Evolutionary conservation across 495 filamentous ascomycete species (phyloP).

Genomic region (Parmelia sp.): DNA sequence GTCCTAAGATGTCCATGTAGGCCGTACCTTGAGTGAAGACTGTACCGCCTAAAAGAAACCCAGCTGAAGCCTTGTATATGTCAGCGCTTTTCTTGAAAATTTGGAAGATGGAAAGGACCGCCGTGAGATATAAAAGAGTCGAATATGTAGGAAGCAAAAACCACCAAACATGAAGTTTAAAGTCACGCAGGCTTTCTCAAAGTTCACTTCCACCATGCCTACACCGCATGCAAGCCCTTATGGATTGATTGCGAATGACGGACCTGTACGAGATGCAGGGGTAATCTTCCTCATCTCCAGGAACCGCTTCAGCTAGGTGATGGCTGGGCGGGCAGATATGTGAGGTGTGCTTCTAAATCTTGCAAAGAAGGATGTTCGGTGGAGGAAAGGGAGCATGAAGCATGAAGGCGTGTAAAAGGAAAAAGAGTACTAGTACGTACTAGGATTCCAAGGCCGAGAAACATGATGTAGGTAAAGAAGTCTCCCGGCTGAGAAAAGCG

Average conservation of each 20-base stretch:
- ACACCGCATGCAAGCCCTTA: slow-evolving; percentile 64
- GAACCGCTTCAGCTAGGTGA: slow-evolving; percentile 84
- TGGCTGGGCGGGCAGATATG: slow-evolving; percentile 94
- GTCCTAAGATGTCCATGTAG: slow-evolving; percentile 16
- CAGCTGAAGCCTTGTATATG: slow-evolving; percentile 44
- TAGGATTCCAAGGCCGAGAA: slow-evolving; percentile 52
- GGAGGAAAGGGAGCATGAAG: slow-evolving; percentile 18
- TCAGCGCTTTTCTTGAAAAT: slow-evolving; percentile 30
- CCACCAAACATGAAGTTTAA: slow-evolving; percentile 59
- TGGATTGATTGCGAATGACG: slow-evolving; percentile 73
- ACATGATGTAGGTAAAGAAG: slow-evolving; percentile 61
- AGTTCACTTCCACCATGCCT: slow-evolving; percentile 82
- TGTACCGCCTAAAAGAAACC: slow-evolving; percentile 41
- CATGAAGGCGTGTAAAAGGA: slow-evolving; percentile 9
- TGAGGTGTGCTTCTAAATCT: slow-evolving; percentile 49
- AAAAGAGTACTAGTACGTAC: slow-evolving; percentile 43
- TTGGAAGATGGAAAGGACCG: neutral
- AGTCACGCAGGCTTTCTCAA: slow-evolving; percentile 67
- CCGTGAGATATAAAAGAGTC: slow-evolving; percentile 9
- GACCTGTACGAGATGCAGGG: slow-evolving; percentile 66
- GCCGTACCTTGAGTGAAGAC: slow-evolving; percentile 52
- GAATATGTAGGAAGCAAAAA: slow-evolving; percentile 87
- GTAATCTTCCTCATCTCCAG: slow-evolving; percentile 96
- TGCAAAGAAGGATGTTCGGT: slow-evolving; percentile 24
- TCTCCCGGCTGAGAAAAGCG: slow-evolving; percentile 59